Base-by-base conservation (phyloP, 768 basidiomycete species). In the Trametes cinnabarina region DNA sequence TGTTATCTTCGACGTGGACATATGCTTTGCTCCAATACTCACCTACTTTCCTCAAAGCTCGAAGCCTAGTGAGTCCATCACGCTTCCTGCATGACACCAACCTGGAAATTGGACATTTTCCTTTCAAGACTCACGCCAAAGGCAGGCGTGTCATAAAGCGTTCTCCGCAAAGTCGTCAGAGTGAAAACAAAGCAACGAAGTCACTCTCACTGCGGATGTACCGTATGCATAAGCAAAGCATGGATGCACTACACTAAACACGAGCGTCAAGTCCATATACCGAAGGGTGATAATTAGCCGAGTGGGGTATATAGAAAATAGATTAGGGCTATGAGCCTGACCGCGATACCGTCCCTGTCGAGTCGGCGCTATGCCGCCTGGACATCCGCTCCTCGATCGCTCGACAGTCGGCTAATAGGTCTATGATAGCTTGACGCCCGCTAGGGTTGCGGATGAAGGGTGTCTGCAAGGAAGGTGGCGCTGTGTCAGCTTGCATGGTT, bases 371-470 rank as follows among this genome's bases (percentile, higher is more conserved):
- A 37, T 66, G 66, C 57, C 66, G 60, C 60, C 58, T 51, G 41
- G 64, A 55, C 61, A 65, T 37, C 19, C 57, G 53, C 61, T 83
- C 79, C 72, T 90, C 88, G 57, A 90, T 85, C 28, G 82, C 73
- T 67, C 79, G 81, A 69, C 88, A 90, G 60, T 86, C 83, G 40
- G 81, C 74, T 42, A 90, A 78, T 37, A 90, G 74, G 60, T 87
- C 82, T 23, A 84, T 72, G 57, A 89, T 82, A n/a, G 87, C 85
- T 22, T 76, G 67, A 19, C 87, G 84, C 19, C 86, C 85, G 66
- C 86, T 86, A 1, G 86, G 84, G 55, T 83, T 86, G 53, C 81
- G 81, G 53, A 89, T 77, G 66, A 89, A 88, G 3, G 82, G 71
- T 47, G 78, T 80, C 87, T 91, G 63, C 8, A 35, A 41, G 52